Conservation (phyloP, 768 basidiomycete genomes). For the Naganishia antarctica region DNA sequence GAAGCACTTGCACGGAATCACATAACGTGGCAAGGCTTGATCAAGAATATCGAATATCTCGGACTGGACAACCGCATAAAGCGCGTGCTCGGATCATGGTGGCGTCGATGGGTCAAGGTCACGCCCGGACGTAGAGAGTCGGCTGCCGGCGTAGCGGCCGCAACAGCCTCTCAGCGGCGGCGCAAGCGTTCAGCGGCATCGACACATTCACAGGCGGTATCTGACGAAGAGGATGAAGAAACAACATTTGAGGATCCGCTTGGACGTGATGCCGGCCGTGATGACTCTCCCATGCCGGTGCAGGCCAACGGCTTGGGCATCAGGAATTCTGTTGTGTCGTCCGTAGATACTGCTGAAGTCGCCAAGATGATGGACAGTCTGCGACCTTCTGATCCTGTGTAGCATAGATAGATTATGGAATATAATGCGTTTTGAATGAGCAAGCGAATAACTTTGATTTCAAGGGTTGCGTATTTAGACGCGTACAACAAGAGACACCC, state of each 20-base stretch:
- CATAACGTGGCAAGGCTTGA: slow-evolving; percentile 79
- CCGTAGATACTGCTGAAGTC: neutral
- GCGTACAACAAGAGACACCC: no score
- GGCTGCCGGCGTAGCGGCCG: neutral
- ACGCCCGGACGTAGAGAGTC: slow-evolving; percentile 29
- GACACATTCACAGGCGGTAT: slow-evolving; percentile 2
- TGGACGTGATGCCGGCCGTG: neutral
- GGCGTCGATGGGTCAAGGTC: slow-evolving; percentile 57
- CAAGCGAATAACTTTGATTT: no score
- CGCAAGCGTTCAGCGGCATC: neutral
- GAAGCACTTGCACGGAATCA: slow-evolving; percentile 61
- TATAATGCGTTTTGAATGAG: neutral
- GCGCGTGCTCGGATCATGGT: slow-evolving; percentile 70
- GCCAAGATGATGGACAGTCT: slow-evolving; percentile 18
- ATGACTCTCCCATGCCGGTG: neutral
- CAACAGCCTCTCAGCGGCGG: slow-evolving; percentile 11
- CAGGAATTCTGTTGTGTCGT: neutral
- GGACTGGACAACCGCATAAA: slow-evolving; percentile 71
- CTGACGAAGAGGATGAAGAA: slow-evolving; percentile 12
- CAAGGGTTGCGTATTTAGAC: no score
- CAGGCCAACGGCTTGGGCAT: neutral
- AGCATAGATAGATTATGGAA: neutral
- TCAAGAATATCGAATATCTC: slow-evolving; percentile 83
- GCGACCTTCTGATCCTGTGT: neutral
- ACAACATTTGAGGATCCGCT: neutral